These are phyloP conservation scores for Tricholoma flavovirens DNA, from an alignment of 768 basidiomycete species.

Conservation along the genomic window DNA sequence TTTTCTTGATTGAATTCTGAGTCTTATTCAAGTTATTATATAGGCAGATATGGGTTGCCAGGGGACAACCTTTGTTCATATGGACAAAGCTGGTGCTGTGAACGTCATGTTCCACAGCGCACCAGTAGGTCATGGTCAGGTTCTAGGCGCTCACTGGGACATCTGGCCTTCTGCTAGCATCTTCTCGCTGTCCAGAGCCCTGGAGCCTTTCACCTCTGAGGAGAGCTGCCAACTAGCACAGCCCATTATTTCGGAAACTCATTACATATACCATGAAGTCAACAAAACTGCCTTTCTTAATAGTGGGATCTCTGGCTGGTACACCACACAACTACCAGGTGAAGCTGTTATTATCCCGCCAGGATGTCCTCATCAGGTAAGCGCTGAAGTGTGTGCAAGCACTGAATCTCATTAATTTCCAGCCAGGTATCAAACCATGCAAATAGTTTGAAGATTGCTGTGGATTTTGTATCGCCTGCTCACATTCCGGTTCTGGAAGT, in stretches of 20 bases:
- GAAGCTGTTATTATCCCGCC: neutral
- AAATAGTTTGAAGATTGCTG: neutral
- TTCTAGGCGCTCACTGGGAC: neutral
- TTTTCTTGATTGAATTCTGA: neutral
- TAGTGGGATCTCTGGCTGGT: neutral
- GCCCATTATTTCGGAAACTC: neutral
- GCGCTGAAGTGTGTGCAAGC: neutral
- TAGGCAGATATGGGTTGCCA: neutral
- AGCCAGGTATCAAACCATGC: neutral
- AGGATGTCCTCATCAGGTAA: neutral
- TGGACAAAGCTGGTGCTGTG: neutral
- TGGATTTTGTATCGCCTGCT: neutral
- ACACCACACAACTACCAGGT: neutral
- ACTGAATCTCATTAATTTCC: neutral
- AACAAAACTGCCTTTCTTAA: neutral
- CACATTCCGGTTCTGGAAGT: neutral
- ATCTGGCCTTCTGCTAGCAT: neutral
- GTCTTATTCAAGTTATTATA: neutral
- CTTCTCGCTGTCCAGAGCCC: neutral
- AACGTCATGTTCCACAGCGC: neutral
- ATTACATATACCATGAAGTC: neutral
- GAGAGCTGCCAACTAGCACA: neutral
- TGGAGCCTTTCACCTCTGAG: neutral
- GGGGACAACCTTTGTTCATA: slow-evolving; percentile 4
- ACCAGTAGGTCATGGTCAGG: neutral